These are phyloP conservation scores for Rugosomyces carneus DNA, from an alignment of 1,284 basidiomycete species.

Conservation along the genomic window DNA sequence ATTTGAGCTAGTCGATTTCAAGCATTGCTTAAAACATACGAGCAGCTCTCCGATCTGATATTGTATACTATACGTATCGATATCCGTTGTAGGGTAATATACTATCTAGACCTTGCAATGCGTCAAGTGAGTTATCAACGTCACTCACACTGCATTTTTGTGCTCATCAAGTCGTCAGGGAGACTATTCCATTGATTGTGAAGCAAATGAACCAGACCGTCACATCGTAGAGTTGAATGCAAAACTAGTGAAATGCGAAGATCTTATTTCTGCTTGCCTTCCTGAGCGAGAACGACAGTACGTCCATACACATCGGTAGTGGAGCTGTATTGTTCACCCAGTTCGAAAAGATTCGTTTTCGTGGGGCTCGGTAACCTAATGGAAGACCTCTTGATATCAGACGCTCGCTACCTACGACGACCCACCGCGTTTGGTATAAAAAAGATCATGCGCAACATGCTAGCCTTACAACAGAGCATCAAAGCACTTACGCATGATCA, in stretches of 20 bases:
- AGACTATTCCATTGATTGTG: conserved; percentile 75
- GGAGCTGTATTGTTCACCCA: conserved; percentile 7
- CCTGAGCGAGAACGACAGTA: conserved; percentile 64
- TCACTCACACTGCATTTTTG: not conserved
- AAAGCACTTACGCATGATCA: conserved; percentile 67
- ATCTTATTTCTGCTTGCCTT: conserved; percentile 58
- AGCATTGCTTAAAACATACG: conserved; percentile 84
- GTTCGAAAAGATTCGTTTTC: conserved; percentile 73
- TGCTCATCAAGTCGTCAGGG: conserved; percentile 43
- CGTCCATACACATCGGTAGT: conserved; percentile 19
- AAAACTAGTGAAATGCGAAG: conserved; percentile 76
- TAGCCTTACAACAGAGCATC: conserved; percentile 90
- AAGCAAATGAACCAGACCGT: conserved; percentile 86
- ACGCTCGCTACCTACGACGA: conserved; percentile 65
- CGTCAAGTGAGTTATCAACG: conserved; percentile 46
- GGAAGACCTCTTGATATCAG: conserved; percentile 76
- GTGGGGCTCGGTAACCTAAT: conserved; percentile 83
- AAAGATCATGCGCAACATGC: conserved; percentile 88
- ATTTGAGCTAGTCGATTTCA: conserved; percentile 69
- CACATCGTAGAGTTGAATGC: conserved; percentile 86
- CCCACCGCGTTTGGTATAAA: conserved; percentile 79
- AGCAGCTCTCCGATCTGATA: conserved; percentile 82
- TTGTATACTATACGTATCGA: conserved; percentile 89
- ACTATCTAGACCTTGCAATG: conserved; percentile 78
- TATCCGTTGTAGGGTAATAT: conserved; percentile 79